Base-by-base conservation (phyloP, 345 rosid species). In the Diplotaxis tenuifolia region DNA sequence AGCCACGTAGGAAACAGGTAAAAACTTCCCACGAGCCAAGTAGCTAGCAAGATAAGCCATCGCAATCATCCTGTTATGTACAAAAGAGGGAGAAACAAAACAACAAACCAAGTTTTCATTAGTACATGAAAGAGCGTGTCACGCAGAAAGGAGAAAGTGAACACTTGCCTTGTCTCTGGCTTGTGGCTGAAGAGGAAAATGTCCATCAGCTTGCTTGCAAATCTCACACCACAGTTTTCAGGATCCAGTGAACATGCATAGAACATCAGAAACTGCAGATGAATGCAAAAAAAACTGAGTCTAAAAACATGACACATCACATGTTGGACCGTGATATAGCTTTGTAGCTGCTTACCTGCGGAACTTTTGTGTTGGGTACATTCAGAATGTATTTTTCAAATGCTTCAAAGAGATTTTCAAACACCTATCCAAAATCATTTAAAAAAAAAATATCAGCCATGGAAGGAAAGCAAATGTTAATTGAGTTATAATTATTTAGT, bases 1-100 rank as follows among this genome's bases (percentile, higher is more conserved):
- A 36, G 83, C 70, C 57, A 89, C 76, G 67, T 80, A 76, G 62
- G 84, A 79, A 76, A 84, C 73, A 4, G 87, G 71, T 40, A 91
- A 67, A 77, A 91, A 89, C 80, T 86, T 94, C 38, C 83, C 98
- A 5, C 96, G 91, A 50, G 97, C 85, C 85, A 94, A 74, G 77
- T 84, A 94, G 80, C 98, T 94, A 71, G 96, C 90, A 69, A 94
- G 95, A 85, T 91, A 94, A 52, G 96, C 86, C 66, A 83, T 91
- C 8, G 97, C 89, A 86, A 89, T 93, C 96, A 89, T 93, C 88
- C 97, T 91, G 86, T 70, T 47, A 9, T 45, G n/a, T 38, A 38
- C 14, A 23, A 20, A 38, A 62, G 34, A 21, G 28, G 25, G 22
- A 78, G 40, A 55, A 40, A 14, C 18, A 56, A 66, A 54, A 45